A percentile compares a stretch with the other conserved stretches of the same genome.
Conservation (phyloP, 768 basidiomycete species). For the Russula sp. region DNA sequence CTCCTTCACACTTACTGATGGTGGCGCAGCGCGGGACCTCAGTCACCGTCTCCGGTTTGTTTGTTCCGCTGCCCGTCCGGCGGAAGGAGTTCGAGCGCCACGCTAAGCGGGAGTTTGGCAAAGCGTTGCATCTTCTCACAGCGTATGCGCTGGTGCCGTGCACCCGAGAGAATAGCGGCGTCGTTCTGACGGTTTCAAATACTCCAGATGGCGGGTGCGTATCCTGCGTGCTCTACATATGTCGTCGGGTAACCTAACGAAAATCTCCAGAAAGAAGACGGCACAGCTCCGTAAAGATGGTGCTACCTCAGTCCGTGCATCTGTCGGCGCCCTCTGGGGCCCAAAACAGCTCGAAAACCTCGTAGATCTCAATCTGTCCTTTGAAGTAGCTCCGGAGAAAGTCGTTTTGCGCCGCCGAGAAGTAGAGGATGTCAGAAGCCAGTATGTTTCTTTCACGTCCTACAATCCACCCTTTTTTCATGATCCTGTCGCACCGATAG, state of each 20-base stretch:
- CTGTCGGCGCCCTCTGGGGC: conserved; percentile 79
- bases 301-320: conserved; percentile 49
- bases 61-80: conserved; percentile 80
- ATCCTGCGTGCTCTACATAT: neutral
- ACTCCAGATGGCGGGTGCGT: conserved; percentile 64
- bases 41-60: conserved; percentile 61
- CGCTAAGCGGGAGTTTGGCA: conserved; percentile 81
- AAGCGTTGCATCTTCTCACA: conserved; percentile 72
- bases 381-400: conserved; percentile 66
- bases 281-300: conserved; percentile 73
- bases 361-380: conserved; percentile 62
- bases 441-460: conserved; percentile 2
- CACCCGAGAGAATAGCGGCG: conserved; percentile 46
- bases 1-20: neutral
- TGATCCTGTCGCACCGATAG: conserved; percentile 24
- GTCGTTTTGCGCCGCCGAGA: conserved; percentile 39
- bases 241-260: neutral
- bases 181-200: conserved; percentile 71
- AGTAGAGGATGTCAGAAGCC: conserved; percentile 16
- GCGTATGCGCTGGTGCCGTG: conserved; percentile 91
- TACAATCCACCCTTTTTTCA: neutral
- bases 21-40: conserved; percentile 77
- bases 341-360: conserved; percentile 71
- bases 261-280: conserved; percentile 45
- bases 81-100: conserved; percentile 89